Evolutionary conservation across 2,329 filamentous ascomycete species (phyloP).

Genomic region (Fusarium floridanum): DNA sequence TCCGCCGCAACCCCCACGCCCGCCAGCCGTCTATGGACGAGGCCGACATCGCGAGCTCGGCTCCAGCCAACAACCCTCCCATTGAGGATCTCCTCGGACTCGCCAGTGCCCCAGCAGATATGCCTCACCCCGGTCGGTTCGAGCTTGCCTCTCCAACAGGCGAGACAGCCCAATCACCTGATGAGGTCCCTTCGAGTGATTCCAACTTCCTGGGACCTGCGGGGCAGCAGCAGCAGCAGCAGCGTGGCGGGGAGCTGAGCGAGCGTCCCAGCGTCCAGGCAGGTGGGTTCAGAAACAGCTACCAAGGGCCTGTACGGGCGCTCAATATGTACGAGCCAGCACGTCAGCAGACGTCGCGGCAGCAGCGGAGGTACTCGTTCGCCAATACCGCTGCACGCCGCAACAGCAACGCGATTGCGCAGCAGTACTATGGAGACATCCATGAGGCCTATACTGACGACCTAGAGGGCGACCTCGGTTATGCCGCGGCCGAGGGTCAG

Average conservation of each 20-base stretch:
- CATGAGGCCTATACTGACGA: slow-evolving; percentile 78
- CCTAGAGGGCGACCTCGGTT: slow-evolving; percentile 91
- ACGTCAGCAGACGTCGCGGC: slow-evolving; percentile 55
- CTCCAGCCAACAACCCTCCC: slow-evolving; percentile 48
- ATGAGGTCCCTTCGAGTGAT: slow-evolving; percentile 46
- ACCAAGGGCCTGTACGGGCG: slow-evolving; percentile 56
- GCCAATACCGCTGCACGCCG: slow-evolving; percentile 62
- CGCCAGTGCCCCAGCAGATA: slow-evolving; percentile 70
- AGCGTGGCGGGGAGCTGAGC: slow-evolving; percentile 27
- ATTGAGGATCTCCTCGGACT: slow-evolving; percentile 79
- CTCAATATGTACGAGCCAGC: slow-evolving; percentile 61
- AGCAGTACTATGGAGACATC: slow-evolving; percentile 64
- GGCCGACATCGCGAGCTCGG: slow-evolving; percentile 81
- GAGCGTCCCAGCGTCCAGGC: slow-evolving; percentile 41
- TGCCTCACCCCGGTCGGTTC: slow-evolving; percentile 82
- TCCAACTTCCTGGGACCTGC: slow-evolving; percentile 34
- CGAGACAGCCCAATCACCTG: slow-evolving; percentile 57
- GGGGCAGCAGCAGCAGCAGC: slow-evolving; percentile 27
- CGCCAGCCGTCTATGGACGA: slow-evolving; percentile 71
- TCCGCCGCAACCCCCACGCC: slow-evolving; percentile 73
- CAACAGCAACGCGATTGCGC: slow-evolving; percentile 64
- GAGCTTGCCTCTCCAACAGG: slow-evolving; percentile 68
- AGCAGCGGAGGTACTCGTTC: slow-evolving; percentile 68
- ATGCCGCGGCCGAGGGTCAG: slow-evolving; percentile 93
- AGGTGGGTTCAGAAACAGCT: slow-evolving; percentile 50